phyloP scores from a whole-genome alignment of 1,284 basidiomycete species.

The Farysia itapuensis region DNA sequence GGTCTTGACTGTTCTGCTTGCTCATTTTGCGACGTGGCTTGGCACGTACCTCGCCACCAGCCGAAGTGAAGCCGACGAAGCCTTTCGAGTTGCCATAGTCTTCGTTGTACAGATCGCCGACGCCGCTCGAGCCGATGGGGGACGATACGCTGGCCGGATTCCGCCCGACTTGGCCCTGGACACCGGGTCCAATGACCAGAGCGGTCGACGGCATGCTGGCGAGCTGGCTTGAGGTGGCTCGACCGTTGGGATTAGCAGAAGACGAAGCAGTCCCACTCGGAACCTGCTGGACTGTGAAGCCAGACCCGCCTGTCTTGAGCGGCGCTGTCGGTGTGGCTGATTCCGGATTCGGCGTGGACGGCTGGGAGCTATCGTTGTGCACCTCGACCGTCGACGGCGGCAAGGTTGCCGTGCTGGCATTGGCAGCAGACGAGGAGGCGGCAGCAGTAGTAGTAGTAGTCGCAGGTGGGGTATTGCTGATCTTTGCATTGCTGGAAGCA shows the following conservation, averaged over 20 bases:
- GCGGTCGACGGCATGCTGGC: conserved; percentile 45
- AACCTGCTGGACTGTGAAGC: conserved; percentile 10
- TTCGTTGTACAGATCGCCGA: conserved; percentile 7
- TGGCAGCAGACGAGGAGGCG: conserved; percentile 2
- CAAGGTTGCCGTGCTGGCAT: conserved; percentile 12
- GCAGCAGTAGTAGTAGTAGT: not conserved
- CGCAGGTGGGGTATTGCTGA: conserved; percentile 1
- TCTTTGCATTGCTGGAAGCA: not conserved
- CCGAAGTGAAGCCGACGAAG: conserved; percentile 46
- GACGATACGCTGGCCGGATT: conserved; percentile 16
- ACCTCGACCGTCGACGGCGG: conserved; percentile 19
- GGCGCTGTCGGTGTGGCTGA: conserved; percentile 2
- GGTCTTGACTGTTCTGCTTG: conserved; percentile 18
- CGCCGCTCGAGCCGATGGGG: conserved; percentile 25
- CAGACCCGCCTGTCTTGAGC: conserved; percentile 4
- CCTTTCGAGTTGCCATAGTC: conserved; percentile 43
- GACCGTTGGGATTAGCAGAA: conserved; percentile 18
- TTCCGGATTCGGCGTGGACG: conserved; percentile 16
- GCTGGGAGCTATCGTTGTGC: conserved; percentile 9
- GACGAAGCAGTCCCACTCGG: conserved; percentile 2
- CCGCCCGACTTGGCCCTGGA: conserved; percentile 48
- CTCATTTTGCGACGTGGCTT: conserved; percentile 12
- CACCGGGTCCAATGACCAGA: conserved; percentile 52
- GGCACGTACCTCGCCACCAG: conserved; percentile 16
- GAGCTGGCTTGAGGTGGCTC: conserved; percentile 10